Conservation (phyloP, 2,329 filamentous ascomycete species). For the Aspergillus tubingensis region DNA sequence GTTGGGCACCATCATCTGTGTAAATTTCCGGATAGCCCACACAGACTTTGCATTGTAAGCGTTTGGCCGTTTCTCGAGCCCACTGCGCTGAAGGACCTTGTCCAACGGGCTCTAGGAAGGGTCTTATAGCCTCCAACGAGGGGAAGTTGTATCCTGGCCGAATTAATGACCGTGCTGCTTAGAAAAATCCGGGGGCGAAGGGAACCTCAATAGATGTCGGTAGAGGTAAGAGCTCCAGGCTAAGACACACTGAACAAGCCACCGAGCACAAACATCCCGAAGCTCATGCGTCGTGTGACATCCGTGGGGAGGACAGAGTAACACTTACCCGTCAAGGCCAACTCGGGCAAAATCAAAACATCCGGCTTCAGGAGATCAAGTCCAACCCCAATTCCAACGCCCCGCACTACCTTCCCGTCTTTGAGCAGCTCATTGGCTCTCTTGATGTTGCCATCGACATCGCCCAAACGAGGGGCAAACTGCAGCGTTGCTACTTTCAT, state of each 20-base stretch:
- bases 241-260: background rate
- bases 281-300: conserved; percentile 3
- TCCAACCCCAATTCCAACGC: conserved; percentile 12
- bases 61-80: conserved; percentile 58
- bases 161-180: background rate
- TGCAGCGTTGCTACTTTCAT: conserved; percentile 54
- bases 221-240: background rate
- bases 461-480: conserved; percentile 46
- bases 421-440: conserved; percentile 47
- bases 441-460: conserved; percentile 48
- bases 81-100: conserved; percentile 58
- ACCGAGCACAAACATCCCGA: background rate
- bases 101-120: conserved; percentile 61
- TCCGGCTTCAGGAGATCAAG: conserved; percentile 46
- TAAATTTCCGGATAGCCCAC: conserved; percentile 63
- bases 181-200: background rate
- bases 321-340: conserved; percentile 60
- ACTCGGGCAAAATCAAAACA: conserved; percentile 62
- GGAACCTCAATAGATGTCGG: background rate
- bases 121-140: conserved; percentile 57
- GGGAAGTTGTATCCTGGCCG: conserved; percentile 63
- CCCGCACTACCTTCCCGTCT: conserved; percentile 28
- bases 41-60: conserved; percentile 61
- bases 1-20: background rate
- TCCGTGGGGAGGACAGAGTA: conserved; percentile 3